A percentile compares a stretch with the other conserved stretches of the same genome.
Conservation (phyloP, 73 alveolate species). For the Symbiodinium natans region DNA sequence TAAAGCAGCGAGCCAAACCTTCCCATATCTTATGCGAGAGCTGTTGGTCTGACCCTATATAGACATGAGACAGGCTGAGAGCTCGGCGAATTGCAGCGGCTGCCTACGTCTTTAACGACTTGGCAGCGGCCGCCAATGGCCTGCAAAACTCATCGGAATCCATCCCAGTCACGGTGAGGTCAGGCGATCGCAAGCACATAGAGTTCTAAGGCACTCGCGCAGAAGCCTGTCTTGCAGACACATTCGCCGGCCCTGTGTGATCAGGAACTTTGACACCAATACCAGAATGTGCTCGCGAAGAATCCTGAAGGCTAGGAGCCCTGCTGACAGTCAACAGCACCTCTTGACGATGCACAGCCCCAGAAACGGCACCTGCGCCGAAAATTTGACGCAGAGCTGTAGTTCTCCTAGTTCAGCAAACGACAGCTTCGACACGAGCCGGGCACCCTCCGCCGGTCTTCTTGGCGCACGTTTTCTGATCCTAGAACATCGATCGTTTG, state of each 20-base stretch:
- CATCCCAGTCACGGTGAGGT: no score
- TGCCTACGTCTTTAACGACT: conserved; percentile 8
- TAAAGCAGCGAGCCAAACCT: no score
- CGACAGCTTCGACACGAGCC: no score
- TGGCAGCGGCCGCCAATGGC: conserved; percentile 28
- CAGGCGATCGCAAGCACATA: no score
- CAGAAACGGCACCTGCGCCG: conserved; percentile 6
- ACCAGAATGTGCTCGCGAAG: no score
- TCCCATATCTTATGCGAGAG: neutral
- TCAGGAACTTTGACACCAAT: neutral
- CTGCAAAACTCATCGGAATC: neutral
- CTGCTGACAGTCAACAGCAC: conserved; percentile 14
- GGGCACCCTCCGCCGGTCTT: conserved; percentile 16
- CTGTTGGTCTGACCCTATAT: no score
- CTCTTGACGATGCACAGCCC: conserved; percentile 6
- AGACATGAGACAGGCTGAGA: no score
- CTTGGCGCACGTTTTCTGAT: conserved; percentile 3
- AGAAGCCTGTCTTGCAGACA: conserved; percentile 9
- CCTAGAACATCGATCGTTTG: no score
- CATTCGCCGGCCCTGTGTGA: neutral
- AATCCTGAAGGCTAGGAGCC: no score
- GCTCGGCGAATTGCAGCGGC: neutral
- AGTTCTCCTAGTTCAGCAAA: no score
- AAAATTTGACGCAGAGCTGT: no score
- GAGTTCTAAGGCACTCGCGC: neutral